A percentile compares a stretch with the other conserved stretches of the same genome.
Conservation (phyloP, 108 stramenopile species). For the Phaeodactylum tricornutum region DNA sequence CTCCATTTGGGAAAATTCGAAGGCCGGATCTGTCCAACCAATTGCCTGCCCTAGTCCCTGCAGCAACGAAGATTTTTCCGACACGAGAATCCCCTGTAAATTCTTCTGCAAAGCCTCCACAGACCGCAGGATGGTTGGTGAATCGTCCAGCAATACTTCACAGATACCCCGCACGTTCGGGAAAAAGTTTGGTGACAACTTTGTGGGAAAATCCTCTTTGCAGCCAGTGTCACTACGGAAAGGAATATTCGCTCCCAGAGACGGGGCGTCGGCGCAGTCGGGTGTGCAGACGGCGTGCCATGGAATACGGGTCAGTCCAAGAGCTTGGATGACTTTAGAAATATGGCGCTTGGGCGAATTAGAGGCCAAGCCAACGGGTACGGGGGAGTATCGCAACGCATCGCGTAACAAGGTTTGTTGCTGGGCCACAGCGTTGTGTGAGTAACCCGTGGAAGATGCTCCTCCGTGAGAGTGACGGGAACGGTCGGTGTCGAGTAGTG, state of each 20-base stretch:
- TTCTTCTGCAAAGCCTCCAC: background rate
- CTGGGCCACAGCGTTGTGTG: slow-evolving; percentile 21
- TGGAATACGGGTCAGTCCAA: slow-evolving; percentile 37
- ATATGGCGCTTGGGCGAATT: slow-evolving; percentile 75
- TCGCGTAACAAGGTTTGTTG: slow-evolving; percentile 9
- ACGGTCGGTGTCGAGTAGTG: slow-evolving; percentile 16
- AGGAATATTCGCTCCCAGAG: background rate
- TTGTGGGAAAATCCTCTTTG: background rate
- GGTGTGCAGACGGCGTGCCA: slow-evolving; percentile 47
- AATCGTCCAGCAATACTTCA: slow-evolving; percentile 24
- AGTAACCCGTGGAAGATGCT: slow-evolving; percentile 41
- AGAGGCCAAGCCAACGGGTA: slow-evolving; percentile 55
- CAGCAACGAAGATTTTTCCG: slow-evolving; percentile 14
- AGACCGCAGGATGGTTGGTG: background rate
- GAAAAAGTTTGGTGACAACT: slow-evolving; percentile 35
- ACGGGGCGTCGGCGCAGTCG: slow-evolving; percentile 16
- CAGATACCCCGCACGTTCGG: slow-evolving; percentile 12
- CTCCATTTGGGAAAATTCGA: slow-evolving; percentile 41
- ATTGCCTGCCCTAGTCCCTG: slow-evolving; percentile 38
- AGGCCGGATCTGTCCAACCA: slow-evolving; percentile 34
- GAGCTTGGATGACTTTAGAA: slow-evolving; percentile 27
- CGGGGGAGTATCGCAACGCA: slow-evolving; percentile 11
- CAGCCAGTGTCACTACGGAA: background rate
- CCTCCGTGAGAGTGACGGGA: background rate
- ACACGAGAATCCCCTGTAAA: background rate